Base-by-base conservation (phyloP, 1,284 basidiomycete genomes). In the Athelia sp. region DNA sequence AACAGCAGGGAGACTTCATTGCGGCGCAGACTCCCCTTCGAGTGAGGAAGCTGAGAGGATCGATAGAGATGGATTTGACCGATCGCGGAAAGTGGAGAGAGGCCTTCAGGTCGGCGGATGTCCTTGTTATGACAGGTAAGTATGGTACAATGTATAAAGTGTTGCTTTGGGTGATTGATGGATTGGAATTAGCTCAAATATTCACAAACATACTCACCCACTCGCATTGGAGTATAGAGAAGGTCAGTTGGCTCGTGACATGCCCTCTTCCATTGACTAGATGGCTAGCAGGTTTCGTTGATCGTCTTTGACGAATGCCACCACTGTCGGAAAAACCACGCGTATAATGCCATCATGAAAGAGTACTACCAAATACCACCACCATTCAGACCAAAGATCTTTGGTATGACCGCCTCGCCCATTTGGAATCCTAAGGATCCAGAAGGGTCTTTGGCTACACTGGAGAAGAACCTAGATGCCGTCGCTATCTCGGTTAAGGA, bases 361-460 rank as follows among this genome's bases (percentile, higher is more conserved):
- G 84, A 89, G 65, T 92, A 91, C 63, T 78, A 79, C 54, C 75
- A 81, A 47, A 69, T 73, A 43, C 66, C 75, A 32, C 52, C 58
- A 1, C 43, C 66, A 2, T 58, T 68, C 11, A 74, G 87, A 17
- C 90, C 90, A 2, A 90, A 86, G 60, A 74, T 93, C n/a, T 89
- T 93, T 56, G 90, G 91, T 3, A 86, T 93, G 82, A 93, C 90
- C 0, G 91, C 90, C 0, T 91, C 87, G 21, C 90, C 90, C 0
- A 80, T 91, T 24, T 90, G 85, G 83, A 87, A 89, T 56, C 72
- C 78, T 11, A 82, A 78, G 53, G 77, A 87, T 50, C 79, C 86
- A 0, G 64, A 69, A 14, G 74, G 74, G 34, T 85, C 83, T 8
- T 66, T 86, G 15, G 61, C 72, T 31, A 70, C 72, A n/a, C 71